Base-by-base conservation (phyloP, 106 monocot genomes). In the Ottelia alismoides region DNA sequence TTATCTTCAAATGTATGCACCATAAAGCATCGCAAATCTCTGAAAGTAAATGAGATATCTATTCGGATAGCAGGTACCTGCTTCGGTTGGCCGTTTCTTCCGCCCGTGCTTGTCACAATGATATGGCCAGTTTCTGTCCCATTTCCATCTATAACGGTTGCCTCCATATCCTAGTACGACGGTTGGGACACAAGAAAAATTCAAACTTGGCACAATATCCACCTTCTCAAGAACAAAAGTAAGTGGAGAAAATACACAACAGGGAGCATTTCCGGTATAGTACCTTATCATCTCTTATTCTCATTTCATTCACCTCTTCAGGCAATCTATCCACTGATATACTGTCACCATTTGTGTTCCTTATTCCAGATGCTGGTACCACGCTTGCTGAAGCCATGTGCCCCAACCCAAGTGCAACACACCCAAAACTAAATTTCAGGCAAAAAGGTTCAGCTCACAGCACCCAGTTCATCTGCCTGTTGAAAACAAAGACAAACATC, bases 91-190 rank as follows among this genome's bases (percentile, higher is more conserved):
- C 61, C 61, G 50, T 50, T 62, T 16, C 61, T 48, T 20, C 61
- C 61, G 22, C 61, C 61, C 49, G 50, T 62, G 24, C 49, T 62
- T 19, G 61, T 62, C 30, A 62, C 61, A 30, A 62, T 62, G n/a
- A 62, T 62, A 50, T 62, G 61, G 20, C 61, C 61, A 18, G 47
- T 62, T 22, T 62, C 61, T 28, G 61, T 50, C 7, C 61, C 61
- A 50, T 62, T 62, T 17, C 61, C 61, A 62, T 62, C 29, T 21
- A 50, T 49, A 27, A 62, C 48, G 24, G 61, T 26, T 29, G 61
- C 20, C 50, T 62, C 61, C 28, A 62, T 50, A 28, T 62, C 61
- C 61, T 62, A 47, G 9, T 24, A 47, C 22, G 25, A 22, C 22
- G 1, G 58, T 58, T 58, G 30, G 31, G n/a, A n/a, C n/a, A n/a